Evolutionary conservation across 78 protist genomes (phyloP).

Genomic region (Dictyostelium intermedium): DNA sequence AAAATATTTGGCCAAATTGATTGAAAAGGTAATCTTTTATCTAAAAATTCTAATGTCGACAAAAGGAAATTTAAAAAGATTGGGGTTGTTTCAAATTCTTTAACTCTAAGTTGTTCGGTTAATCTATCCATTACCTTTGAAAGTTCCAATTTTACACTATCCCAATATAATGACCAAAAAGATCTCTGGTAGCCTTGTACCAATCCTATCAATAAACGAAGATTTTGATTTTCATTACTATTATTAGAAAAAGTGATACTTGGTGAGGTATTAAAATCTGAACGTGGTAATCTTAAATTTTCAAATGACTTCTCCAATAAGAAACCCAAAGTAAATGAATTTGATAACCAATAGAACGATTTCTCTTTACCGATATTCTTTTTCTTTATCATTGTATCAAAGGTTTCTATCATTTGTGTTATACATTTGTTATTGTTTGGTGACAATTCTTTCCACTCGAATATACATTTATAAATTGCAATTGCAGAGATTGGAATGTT

Average conservation of each 20-base stretch:
- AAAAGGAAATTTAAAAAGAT: slow-evolving; percentile 26
- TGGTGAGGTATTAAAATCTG: neutral
- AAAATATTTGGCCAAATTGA: slow-evolving; percentile 50
- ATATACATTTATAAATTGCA: slow-evolving; percentile 48
- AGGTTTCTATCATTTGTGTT: slow-evolving; percentile 7
- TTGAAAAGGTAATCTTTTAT: slow-evolving; percentile 58
- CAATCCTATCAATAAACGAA: neutral
- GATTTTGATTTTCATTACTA: slow-evolving; percentile 30
- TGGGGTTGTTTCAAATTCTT: neutral
- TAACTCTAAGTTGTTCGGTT: neutral
- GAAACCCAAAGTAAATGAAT: slow-evolving; percentile 1
- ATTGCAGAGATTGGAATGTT: slow-evolving; percentile 34
- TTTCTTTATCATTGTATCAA: slow-evolving; percentile 22
- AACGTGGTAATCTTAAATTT: neutral
- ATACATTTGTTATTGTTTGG: slow-evolving; percentile 46
- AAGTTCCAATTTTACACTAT: slow-evolving; percentile 16
- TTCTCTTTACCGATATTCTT: slow-evolving; percentile 65
- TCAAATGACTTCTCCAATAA: slow-evolving; percentile 14
- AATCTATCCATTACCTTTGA: slow-evolving; percentile 18
- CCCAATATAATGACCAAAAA: slow-evolving; percentile 62
- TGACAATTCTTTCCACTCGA: slow-evolving; percentile 67
- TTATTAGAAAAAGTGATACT: neutral
- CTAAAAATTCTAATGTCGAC: slow-evolving; percentile 35
- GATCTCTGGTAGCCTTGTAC: slow-evolving; percentile 1
- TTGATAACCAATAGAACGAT: slow-evolving; percentile 70